Conservation (phyloP, 305 asterid genomes). For the Withania somnifera region DNA sequence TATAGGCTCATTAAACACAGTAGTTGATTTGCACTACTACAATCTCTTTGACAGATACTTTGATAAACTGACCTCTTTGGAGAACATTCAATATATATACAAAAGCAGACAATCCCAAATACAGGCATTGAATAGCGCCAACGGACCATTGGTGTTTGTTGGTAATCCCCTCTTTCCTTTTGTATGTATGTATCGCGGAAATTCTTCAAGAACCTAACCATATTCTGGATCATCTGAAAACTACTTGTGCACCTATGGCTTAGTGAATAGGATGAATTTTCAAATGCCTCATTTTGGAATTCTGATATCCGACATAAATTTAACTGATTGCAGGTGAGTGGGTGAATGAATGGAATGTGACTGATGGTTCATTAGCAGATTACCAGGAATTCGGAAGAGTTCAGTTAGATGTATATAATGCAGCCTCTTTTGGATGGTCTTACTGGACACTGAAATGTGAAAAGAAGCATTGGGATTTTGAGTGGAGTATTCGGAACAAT, state of each 20-base stretch:
- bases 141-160: conserved; percentile 63
- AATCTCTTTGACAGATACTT: conserved; percentile 49
- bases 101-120: conserved; percentile 50
- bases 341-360: conserved; percentile 64
- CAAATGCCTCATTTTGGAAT: background rate
- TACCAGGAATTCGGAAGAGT: conserved; percentile 65
- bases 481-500: conserved; percentile 58
- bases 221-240: too few species aligned
- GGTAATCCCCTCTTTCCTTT: conserved; percentile 25
- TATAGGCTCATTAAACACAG: conserved; percentile 42
- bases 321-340: conserved; percentile 52
- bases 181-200: too few species aligned
- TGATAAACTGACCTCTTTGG: conserved; percentile 34
- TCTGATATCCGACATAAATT: background rate
- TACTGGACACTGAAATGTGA: conserved; percentile 67
- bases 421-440: conserved; percentile 77
- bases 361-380: conserved; percentile 32
- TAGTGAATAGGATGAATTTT: background rate
- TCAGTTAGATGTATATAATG: conserved; percentile 54
- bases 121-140: conserved; percentile 47
- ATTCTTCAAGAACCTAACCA: too few species aligned
- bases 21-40: conserved; percentile 69
- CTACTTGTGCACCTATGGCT: background rate
- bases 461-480: conserved; percentile 68
- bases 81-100: conserved; percentile 45